Evolutionary conservation across 257 asterid species (phyloP).

Genomic region (Solanum chaucha): DNA sequence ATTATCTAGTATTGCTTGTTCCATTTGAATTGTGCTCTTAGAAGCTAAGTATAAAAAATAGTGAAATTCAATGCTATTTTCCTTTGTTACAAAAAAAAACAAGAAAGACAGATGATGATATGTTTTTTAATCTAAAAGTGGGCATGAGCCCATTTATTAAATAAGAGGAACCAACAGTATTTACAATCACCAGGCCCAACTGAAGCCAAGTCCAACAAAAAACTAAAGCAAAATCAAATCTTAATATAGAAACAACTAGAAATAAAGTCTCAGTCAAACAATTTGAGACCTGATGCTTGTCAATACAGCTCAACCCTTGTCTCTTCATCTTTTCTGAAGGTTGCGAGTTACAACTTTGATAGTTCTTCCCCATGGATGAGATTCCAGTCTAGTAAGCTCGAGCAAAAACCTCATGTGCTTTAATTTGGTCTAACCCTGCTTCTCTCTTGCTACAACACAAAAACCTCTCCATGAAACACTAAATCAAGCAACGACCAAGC

Average conservation of each 20-base stretch:
- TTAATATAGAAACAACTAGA: neutral
- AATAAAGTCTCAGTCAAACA: neutral
- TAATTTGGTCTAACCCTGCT: neutral
- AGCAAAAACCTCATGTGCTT: neutral
- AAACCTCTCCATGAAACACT: neutral
- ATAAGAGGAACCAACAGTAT: neutral
- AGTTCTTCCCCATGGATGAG: neutral
- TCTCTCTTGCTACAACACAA: neutral
- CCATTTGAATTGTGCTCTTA: neutral
- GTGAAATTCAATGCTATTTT: neutral
- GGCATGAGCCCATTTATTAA: neutral
- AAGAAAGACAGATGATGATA: no score
- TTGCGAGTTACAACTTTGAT: neutral
- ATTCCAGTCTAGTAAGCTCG: neutral
- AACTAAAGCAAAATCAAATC: no score
- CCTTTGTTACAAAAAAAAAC: neutral
- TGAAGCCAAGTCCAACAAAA: neutral
- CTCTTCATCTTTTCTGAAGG: neutral
- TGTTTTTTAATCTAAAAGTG: neutral
- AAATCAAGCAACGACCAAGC: no score
- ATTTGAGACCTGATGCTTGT: neutral
- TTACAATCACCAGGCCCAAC: no score
- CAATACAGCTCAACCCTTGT: fast-evolving
- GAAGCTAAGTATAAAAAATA: no score
- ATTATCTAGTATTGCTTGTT: neutral